phyloP scores from a whole-genome alignment of 352 stramenopile genomes.

The Globisporangium acanthophoron region DNA sequence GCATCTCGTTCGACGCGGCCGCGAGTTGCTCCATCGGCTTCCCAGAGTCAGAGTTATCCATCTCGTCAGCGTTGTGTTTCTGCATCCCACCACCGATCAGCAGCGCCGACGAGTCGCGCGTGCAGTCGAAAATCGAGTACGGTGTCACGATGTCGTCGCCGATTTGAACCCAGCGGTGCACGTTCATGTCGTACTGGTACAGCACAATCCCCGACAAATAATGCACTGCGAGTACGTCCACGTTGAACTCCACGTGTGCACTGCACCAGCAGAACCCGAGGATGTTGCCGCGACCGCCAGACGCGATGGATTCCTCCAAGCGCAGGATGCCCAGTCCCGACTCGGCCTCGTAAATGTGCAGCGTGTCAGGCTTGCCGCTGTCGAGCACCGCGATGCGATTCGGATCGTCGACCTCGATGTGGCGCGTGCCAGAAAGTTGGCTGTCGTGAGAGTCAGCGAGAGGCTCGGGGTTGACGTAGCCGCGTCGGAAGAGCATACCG shows the following conservation, averaged over 20 bases:
- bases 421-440: constrained; percentile 26
- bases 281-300: constrained; percentile 45
- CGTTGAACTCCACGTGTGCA: constrained; percentile 80
- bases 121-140: constrained; percentile 73
- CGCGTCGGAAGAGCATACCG: constrained; percentile 27
- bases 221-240: constrained; percentile 70
- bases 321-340: constrained; percentile 75
- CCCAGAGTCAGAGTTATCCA: neutral
- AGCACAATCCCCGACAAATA: constrained; percentile 66
- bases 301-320: constrained; percentile 57
- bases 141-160: constrained; percentile 52
- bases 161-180: constrained; percentile 51
- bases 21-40: neutral
- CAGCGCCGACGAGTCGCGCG: constrained; percentile 70
- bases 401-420: constrained; percentile 84
- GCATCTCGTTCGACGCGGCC: constrained; percentile 64
- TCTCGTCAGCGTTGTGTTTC: constrained; percentile 13
- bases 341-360: constrained; percentile 77
- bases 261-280: constrained; percentile 77
- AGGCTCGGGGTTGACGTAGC: constrained; percentile 11
- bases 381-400: constrained; percentile 75
- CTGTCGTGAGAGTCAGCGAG: neutral
- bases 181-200: constrained; percentile 72
- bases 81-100: constrained; percentile 54
- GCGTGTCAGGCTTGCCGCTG: constrained; percentile 30